Conservation (phyloP, 371 early-diverging fungal species). For the Mortierella sp. region DNA sequence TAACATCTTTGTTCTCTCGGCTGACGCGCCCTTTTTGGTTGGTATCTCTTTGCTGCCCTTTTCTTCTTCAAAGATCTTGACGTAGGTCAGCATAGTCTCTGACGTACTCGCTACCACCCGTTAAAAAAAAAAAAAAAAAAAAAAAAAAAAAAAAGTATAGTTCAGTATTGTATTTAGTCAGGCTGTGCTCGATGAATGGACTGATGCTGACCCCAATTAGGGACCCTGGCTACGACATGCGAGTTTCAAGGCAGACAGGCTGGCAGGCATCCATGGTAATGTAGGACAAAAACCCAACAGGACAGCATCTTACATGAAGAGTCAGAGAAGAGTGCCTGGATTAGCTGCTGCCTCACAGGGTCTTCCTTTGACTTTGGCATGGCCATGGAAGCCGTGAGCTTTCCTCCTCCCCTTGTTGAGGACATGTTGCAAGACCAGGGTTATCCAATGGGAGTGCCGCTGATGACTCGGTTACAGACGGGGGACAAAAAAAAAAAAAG, state of each 20-base stretch:
- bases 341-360: slow-evolving; percentile 49
- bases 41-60: slow-evolving; percentile 39
- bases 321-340: slow-evolving; percentile 46
- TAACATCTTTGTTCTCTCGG: slow-evolving; percentile 41
- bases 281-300: background rate
- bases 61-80: slow-evolving; percentile 53
- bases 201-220: too few species aligned
- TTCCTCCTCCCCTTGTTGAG: slow-evolving; percentile 21
- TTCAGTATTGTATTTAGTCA: background rate
- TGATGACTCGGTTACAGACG: too few species aligned
- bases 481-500: too few species aligned
- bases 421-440: slow-evolving; percentile 8
- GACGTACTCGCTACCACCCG: slow-evolving; percentile 24
- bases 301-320: slow-evolving; percentile 34
- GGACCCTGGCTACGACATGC: too few species aligned
- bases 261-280: too few species aligned
- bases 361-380: slow-evolving; percentile 41
- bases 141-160: background rate
- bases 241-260: too few species aligned
- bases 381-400: slow-evolving; percentile 20
- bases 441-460: too few species aligned
- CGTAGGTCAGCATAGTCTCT: slow-evolving; percentile 48
- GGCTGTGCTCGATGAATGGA: too few species aligned
- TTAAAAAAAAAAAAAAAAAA: background rate
- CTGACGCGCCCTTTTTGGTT: slow-evolving; percentile 35